Conservation (phyloP, 768 basidiomycete genomes). For the Harrya chromipes region DNA sequence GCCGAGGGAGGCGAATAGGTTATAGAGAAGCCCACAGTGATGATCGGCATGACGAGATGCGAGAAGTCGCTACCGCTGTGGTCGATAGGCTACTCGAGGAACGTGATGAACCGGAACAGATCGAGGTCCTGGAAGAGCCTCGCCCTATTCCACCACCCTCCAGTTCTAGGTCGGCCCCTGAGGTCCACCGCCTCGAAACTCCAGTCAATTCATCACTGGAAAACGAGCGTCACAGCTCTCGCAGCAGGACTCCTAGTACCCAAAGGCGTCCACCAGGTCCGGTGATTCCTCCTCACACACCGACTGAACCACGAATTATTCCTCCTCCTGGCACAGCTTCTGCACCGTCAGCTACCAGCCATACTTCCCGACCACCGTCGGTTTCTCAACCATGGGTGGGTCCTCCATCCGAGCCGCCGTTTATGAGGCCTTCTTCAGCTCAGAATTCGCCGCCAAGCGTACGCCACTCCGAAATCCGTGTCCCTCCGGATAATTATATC, state of each 20-base stretch:
- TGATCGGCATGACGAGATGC: constrained; percentile 15
- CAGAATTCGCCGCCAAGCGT: constrained; percentile 18
- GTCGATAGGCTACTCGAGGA: constrained; percentile 27
- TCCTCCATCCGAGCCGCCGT: constrained; percentile 9
- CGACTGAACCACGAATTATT: constrained; percentile 16
- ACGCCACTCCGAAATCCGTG: constrained; percentile 19
- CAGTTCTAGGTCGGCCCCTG: constrained; percentile 16
- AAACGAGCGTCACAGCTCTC: constrained; percentile 16
- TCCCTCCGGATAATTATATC: constrained; percentile 51
- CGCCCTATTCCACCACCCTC: constrained; percentile 17
- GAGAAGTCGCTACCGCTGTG: constrained; percentile 13
- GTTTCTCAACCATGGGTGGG: constrained; percentile 18
- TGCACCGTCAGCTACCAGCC: constrained; percentile 12
- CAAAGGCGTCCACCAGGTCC: constrained; percentile 13
- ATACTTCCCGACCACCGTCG: constrained; percentile 14
- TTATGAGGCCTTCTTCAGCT: constrained; percentile 15
- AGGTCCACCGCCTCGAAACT: constrained; percentile 26
- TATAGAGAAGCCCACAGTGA: constrained; percentile 26
- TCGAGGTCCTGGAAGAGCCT: constrained; percentile 13
- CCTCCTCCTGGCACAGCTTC: constrained; percentile 5
- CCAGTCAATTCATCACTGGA: constrained; percentile 16
- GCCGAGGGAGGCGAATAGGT: constrained; percentile 32
- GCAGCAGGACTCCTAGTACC: constrained; percentile 12
- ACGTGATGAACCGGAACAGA: constrained; percentile 21
- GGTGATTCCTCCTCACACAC: constrained; percentile 2